phyloP scores from a whole-genome alignment of 495 filamentous ascomycete species.

The Usnea hakonensis region DNA sequence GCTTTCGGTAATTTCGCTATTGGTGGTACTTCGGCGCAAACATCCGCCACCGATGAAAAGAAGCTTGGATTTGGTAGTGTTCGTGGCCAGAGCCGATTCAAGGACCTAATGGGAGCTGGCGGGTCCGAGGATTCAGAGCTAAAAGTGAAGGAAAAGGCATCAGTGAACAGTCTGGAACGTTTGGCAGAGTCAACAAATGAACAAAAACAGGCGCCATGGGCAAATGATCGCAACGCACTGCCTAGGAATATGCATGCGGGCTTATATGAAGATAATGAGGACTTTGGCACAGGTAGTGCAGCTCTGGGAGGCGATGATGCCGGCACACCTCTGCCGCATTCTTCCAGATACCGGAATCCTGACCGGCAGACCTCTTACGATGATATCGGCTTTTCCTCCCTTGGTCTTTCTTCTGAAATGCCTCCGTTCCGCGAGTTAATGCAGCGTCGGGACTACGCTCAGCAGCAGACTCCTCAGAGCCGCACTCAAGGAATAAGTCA shows the following conservation, averaged over 20 bases:
- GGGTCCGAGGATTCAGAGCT: slow-evolving; percentile 55
- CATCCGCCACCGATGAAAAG: slow-evolving; percentile 56
- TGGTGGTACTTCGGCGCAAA: slow-evolving; percentile 36
- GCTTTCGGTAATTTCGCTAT: slow-evolving; percentile 82
- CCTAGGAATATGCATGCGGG: slow-evolving; percentile 67
- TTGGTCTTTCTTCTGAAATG: slow-evolving; percentile 75
- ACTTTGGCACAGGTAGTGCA: slow-evolving; percentile 58
- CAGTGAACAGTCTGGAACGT: slow-evolving; percentile 45
- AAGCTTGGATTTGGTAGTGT: slow-evolving; percentile 56
- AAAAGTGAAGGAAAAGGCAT: slow-evolving; percentile 48
- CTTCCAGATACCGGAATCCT: slow-evolving; percentile 47
- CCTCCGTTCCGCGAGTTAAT: slow-evolving; percentile 57
- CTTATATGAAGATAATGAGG: slow-evolving; percentile 62
- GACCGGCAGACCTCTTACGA: slow-evolving; percentile 46
- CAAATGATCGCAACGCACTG: slow-evolving; percentile 42
- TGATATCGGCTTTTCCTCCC: slow-evolving; percentile 49
- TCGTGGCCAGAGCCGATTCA: slow-evolving; percentile 73
- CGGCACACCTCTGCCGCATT: slow-evolving; percentile 47
- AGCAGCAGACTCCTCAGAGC: slow-evolving; percentile 49
- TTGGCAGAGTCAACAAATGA: slow-evolving; percentile 41
- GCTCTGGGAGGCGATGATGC: slow-evolving; percentile 72
- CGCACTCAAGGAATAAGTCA: slow-evolving; percentile 42
- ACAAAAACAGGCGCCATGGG: slow-evolving; percentile 46
- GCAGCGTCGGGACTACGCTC: slow-evolving; percentile 49
- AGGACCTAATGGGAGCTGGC: slow-evolving; percentile 72